These are phyloP conservation scores for Trichophyton simii DNA, from an alignment of 2,329 filamentous ascomycete genomes.

Conservation along the genomic window DNA sequence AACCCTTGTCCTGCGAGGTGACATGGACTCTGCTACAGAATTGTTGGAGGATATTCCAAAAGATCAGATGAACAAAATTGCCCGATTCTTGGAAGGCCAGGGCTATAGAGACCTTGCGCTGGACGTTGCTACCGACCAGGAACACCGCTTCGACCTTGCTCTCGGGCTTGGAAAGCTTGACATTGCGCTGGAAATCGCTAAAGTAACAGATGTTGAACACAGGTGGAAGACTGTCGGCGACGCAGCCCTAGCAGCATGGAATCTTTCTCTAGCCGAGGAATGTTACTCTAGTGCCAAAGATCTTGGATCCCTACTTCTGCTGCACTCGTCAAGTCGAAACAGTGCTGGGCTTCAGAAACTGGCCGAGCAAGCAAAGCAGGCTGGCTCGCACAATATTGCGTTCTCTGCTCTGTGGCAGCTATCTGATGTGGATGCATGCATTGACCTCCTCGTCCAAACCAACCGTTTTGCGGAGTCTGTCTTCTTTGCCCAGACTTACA, in stretches of 20 bases:
- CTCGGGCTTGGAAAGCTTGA: constrained; percentile 71
- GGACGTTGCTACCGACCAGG: constrained; percentile 83
- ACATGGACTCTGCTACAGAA: constrained; percentile 82
- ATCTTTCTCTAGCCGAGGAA: constrained; percentile 76
- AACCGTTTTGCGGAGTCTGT: constrained; percentile 73
- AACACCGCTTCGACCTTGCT: constrained; percentile 93
- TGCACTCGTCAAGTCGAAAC: constrained; percentile 79
- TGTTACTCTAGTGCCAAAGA: constrained; percentile 89
- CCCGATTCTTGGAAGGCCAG: constrained; percentile 91
- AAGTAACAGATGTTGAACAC: constrained; percentile 75
- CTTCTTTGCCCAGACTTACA: constrained; percentile 89
- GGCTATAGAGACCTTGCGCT: constrained; percentile 92
- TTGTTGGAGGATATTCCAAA: constrained; percentile 70
- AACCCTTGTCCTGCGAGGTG: constrained; percentile 82
- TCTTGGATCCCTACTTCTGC: constrained; percentile 71
- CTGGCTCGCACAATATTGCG: constrained; percentile 78
- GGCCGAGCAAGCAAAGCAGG: constrained; percentile 59
- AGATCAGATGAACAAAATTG: constrained; percentile 97
- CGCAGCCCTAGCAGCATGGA: constrained; percentile 73
- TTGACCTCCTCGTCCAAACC: constrained; percentile 66
- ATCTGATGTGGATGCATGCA: constrained; percentile 68
- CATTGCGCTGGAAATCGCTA: constrained; percentile 73
- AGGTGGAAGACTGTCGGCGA: constrained; percentile 98
- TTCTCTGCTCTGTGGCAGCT: constrained; percentile 85
- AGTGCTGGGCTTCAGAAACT: constrained; percentile 59